These are phyloP conservation scores for Breviolum minutum DNA, from an alignment of 73 alveolate genomes.

Conservation along the genomic window DNA sequence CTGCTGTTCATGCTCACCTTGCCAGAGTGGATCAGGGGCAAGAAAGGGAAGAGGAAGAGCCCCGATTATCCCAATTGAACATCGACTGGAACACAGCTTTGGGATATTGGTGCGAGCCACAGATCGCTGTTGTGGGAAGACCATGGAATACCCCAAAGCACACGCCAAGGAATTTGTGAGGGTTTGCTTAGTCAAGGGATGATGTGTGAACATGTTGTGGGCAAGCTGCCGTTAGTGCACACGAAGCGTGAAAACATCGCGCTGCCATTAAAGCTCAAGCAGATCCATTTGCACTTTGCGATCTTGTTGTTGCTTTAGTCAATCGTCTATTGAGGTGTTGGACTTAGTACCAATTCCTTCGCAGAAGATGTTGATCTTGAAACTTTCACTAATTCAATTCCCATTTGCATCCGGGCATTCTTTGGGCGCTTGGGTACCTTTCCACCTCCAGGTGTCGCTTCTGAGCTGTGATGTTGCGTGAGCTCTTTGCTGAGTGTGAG, in stretches of 20 bases:
- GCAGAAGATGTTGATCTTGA: background rate
- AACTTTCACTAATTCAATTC: too few species aligned
- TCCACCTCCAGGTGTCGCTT: background rate
- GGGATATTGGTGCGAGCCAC: constrained; percentile 40
- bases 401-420: too few species aligned
- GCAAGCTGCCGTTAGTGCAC: too few species aligned
- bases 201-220: background rate
- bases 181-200: background rate
- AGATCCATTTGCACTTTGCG: background rate
- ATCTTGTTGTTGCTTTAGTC: background rate
- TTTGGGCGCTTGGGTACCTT: too few species aligned
- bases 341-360: background rate
- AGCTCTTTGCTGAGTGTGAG: constrained; percentile 31
- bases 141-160: too few species aligned
- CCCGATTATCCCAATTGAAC: too few species aligned
- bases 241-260: too few species aligned
- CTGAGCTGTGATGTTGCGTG: constrained; percentile 14
- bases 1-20: constrained; percentile 6
- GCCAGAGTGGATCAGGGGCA: background rate
- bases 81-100: constrained; percentile 11
- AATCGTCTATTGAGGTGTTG: background rate
- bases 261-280: constrained; percentile 25
- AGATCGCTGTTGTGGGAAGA: background rate
- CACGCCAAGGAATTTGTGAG: too few species aligned
- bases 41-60: background rate